Base-by-base conservation (phyloP, 2,329 filamentous ascomycete species). In the Diplodia intermedia region DNA sequence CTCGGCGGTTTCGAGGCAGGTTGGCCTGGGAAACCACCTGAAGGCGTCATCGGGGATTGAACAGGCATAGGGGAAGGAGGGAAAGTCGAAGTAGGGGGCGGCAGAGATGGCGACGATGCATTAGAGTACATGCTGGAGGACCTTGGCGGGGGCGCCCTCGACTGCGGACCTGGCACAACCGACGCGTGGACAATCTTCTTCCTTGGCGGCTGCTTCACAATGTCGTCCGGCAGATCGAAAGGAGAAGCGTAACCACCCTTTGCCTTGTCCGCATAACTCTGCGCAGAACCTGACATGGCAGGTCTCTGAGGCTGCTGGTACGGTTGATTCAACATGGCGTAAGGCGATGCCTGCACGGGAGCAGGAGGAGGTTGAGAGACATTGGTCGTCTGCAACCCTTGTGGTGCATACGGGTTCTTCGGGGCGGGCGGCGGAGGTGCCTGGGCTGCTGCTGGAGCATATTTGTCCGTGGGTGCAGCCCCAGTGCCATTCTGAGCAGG, bases 231-330 rank as follows among this genome's bases (percentile, higher is more conserved):
- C 23, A 99, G 84, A 80, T 99, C 96, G 74, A 97, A 99, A 0
- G 95, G 95, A 23, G 94, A 98, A 60, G 90, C 86, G 77, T 99
- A 99, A 8, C 94, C 94, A 67, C 92, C 92, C 79, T 97, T 98
- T 3, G 92, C 83, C 78, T 96, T 96, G 78, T 94, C 91, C 6
- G 87, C 92, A 79, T 97, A 99, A 79, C 94, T 98, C 76, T 96
- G 89, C 0, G 82, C 77, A 43, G 77, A 78, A 50, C 74, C 76
- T 29, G 77, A 88, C 84, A 79, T 88, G 89, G 69, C 71, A 71
- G 73, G 86, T 73, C 70, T 85, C 57, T 80, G 75, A 20, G 81
- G 68, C 33, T 47, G 50, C 61, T 54, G 69, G 8, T 63, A 63
- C 4, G 31, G 43, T 20, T 63, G 60, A 66, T 65, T 69, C 68